phyloP scores from a whole-genome alignment of 352 stramenopile species.

The Phytophthora pini region DNA sequence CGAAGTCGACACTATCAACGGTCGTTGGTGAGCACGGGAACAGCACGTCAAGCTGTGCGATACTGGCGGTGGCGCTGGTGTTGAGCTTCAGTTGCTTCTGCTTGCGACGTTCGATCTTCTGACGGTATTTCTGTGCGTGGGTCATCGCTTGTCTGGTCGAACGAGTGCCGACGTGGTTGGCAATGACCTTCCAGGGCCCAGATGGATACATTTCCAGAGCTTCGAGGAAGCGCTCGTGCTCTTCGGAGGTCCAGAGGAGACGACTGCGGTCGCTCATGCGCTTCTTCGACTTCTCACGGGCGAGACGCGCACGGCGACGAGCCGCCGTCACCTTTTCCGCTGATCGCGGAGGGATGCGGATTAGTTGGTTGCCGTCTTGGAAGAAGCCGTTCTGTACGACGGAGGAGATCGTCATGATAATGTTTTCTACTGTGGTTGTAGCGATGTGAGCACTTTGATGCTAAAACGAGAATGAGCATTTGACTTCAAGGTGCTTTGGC shows the following conservation, averaged over 20 bases:
- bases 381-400: constrained; percentile 42
- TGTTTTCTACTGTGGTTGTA: background rate
- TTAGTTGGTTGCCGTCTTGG: constrained; percentile 37
- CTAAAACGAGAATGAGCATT: no score
- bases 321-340: constrained; percentile 26
- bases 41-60: constrained; percentile 12
- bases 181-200: constrained; percentile 50
- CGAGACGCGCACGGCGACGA: constrained; percentile 21
- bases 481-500: no score
- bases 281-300: constrained; percentile 37
- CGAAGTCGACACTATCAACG: constrained; percentile 18
- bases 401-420: constrained; percentile 40
- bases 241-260: constrained; percentile 39
- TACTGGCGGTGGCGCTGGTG: constrained; percentile 1
- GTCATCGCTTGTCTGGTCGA: constrained; percentile 50
- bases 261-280: constrained; percentile 28
- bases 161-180: constrained; percentile 39
- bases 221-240: constrained; percentile 57
- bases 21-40: constrained; percentile 23
- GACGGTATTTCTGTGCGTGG: constrained; percentile 52
- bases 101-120: constrained; percentile 42
- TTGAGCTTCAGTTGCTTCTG: constrained; percentile 29
- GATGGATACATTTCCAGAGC: constrained; percentile 46
- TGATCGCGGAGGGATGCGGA: constrained; percentile 34
- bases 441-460: constrained; percentile 7